A percentile compares a stretch with the other conserved stretches of the same genome.
Evolutionary conservation across 2,329 filamentous ascomycete genomes (phyloP).

Genomic region (Macroventuria anomochaeta): DNA sequence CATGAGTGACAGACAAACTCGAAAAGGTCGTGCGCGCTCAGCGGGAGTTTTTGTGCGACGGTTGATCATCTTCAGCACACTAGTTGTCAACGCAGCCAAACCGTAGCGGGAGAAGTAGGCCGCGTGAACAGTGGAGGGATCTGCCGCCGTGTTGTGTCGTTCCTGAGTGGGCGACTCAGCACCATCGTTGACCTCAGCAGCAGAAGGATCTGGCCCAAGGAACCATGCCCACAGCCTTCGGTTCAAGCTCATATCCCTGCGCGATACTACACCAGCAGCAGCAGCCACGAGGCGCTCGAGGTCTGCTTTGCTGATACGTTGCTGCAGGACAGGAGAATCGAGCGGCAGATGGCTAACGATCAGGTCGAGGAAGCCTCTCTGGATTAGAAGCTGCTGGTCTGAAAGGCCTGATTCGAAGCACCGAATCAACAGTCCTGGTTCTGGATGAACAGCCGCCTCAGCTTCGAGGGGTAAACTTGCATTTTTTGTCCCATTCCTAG

Average conservation of each 20-base stretch:
- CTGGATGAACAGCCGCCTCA: conserved; percentile 80
- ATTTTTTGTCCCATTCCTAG: conserved; percentile 12
- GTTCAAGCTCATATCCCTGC: conserved; percentile 96
- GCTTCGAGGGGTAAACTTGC: conserved; percentile 57
- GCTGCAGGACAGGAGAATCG: conserved; percentile 80
- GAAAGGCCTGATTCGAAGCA: conserved; percentile 89
- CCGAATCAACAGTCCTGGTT: conserved; percentile 86
- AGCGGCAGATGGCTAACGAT: conserved; percentile 89
- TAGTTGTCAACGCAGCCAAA: conserved; percentile 73
- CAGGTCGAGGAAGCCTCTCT: conserved; percentile 91
- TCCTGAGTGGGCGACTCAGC: conserved; percentile 53
- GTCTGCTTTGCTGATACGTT: conserved; percentile 74
- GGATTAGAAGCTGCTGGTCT: conserved; percentile 88
- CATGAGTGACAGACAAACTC: conserved; percentile 94
- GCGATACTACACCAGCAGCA: conserved; percentile 83
- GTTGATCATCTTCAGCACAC: conserved; percentile 78
- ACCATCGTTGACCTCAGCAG: conserved; percentile 44
- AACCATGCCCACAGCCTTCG: conserved; percentile 96
- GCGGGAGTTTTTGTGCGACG: conserved; percentile 60
- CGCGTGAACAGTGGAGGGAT: conserved; percentile 56
- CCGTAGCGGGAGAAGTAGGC: conserved; percentile 83
- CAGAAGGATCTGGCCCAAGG: conserved; percentile 74
- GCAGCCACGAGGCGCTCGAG: conserved; percentile 81
- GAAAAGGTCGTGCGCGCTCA: conserved; percentile 83
- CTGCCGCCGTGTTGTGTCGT: conserved; percentile 56